Evolutionary conservation across 768 basidiomycete species (phyloP), one percentile per base, ranked within the genome.

Genomic region (Trametes cinnabarina): DNA sequence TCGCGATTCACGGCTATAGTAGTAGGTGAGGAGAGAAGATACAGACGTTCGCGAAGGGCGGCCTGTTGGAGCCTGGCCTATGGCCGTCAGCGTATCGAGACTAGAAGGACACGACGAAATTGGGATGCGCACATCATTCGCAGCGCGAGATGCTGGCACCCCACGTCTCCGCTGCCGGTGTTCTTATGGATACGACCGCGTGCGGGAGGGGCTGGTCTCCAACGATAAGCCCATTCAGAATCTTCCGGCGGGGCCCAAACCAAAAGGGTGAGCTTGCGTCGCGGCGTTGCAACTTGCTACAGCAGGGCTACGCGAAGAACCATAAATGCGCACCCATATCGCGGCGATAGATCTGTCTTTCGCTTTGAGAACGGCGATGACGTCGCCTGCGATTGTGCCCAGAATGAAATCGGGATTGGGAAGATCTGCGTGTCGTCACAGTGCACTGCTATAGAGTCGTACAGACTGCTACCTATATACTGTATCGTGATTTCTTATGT

Each of bases 81-180:
- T n/a, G 5, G 37, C 37, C 49, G 34, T 20, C 19, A 51, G 37
- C 1, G 2, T 17, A 34, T 11, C n/a, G 51, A n/a, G 20, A 28
- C 25, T 26, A 19, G 2, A 32, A 19, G 30, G 17, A 20, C 11
- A 32, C 19, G 48, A 55, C 54, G 30, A 60, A 60, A 40, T n/a
- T 32, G 43, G 59, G 20, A 48, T 19, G 49, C 53, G 59, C 59
- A 47, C 59, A 55, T 55, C 53, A 58, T 58, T 32, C 39, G 46
- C 52, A 47, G 37, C 59, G 32, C 51, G 34, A 11, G 48, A 19
- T 10, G 28, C 53, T 35, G 30, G 30, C 30, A 32, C 30, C 12
- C 7, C 30, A n/a, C 30, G 25, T 47, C 53, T 39, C 53, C 46
- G 46, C 53, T 47, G 37, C 53, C 44, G 51, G 23, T 9, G 46